Conservation (phyloP, 129 eudicot genomes). For the Tanacetum coccineum region DNA sequence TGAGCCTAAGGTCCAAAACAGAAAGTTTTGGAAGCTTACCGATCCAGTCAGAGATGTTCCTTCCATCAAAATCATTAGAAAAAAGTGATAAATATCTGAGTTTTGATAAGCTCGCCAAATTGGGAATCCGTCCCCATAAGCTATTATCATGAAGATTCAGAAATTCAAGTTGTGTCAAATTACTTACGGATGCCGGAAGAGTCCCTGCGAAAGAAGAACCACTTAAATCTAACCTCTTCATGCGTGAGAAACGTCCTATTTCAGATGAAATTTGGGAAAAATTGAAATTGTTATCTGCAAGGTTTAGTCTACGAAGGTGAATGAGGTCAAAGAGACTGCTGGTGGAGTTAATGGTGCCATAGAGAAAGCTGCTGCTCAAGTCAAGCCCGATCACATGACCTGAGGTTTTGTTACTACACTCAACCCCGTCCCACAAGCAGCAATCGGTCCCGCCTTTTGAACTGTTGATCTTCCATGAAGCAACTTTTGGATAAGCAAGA, state of each 20-base stretch:
- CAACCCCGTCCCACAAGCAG: no score
- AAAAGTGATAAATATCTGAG: constrained; percentile 17
- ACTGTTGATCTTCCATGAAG: no score
- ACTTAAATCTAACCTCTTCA: constrained; percentile 9
- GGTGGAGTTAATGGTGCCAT: constrained; percentile 5
- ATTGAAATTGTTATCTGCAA: constrained; percentile 16
- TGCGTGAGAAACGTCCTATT: constrained; percentile 7
- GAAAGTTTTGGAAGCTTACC: constrained; percentile 20
- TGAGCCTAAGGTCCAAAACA: background rate
- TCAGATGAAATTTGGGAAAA: constrained; percentile 25
- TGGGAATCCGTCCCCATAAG: constrained; percentile 14
- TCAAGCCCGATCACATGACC: no score
- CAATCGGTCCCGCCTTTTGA: no score
- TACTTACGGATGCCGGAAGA: constrained; percentile 28
- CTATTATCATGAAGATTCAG: background rate
- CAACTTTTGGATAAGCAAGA: no score
- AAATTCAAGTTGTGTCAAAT: constrained; percentile 27
- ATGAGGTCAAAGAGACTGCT: constrained; percentile 18
- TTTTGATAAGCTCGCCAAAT: constrained; percentile 13
- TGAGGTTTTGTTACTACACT: no score
- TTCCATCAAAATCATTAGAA: background rate
- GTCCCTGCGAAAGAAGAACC: constrained; percentile 18
- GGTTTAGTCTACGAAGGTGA: constrained; percentile 14
- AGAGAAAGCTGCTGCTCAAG: no score
- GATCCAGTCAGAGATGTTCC: constrained; percentile 14